Evolutionary conservation across 441 rosid species (phyloP).

Genomic region (Gossypium schwendimanii): DNA sequence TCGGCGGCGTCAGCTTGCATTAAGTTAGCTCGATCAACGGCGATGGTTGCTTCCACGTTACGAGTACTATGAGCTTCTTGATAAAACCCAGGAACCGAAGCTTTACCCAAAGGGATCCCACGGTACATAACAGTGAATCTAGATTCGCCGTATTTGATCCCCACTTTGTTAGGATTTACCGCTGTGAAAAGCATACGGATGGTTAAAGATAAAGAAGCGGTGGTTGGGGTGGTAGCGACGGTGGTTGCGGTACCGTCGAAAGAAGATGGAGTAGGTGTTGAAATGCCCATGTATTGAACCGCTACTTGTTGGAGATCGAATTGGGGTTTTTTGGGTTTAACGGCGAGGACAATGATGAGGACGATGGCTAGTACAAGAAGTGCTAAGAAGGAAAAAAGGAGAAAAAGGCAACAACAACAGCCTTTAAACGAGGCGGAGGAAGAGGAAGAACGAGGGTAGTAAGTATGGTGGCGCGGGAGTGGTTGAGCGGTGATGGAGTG

Average conservation of each 20-base stretch:
- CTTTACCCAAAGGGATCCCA: constrained; percentile 81
- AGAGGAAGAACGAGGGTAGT: constrained; percentile 53
- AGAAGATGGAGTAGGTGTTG: constrained; percentile 31
- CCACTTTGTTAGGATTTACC: constrained; percentile 83
- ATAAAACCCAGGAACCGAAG: constrained; percentile 78
- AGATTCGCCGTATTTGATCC: constrained; percentile 89
- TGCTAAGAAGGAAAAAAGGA: constrained; percentile 69
- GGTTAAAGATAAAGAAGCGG: constrained; percentile 64
- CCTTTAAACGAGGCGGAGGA: constrained; percentile 84
- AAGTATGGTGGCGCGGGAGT: constrained; percentile 31
- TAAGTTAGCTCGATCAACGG: constrained; percentile 74
- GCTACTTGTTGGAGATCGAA: constrained; percentile 93
- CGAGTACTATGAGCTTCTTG: constrained; percentile 77
- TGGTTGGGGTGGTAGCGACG: constrained; percentile 18
- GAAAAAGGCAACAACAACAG: constrained; percentile 93
- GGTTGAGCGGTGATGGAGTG: constrained; percentile 19
- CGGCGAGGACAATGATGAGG: constrained; percentile 68
- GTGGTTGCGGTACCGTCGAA: constrained; percentile 35
- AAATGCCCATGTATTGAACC: constrained; percentile 81
- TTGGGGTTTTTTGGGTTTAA: constrained; percentile 88
- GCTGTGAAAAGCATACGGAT: constrained; percentile 77
- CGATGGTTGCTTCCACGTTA: constrained; percentile 69
- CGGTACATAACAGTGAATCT: constrained; percentile 86
- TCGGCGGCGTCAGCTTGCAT: constrained; percentile 82
- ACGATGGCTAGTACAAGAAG: constrained; percentile 62